A percentile compares a stretch with the other conserved stretches of the same genome.
Evolutionary conservation across 1,284 basidiomycete genomes (phyloP).

Genomic region (Cryptococcus floricola): DNA sequence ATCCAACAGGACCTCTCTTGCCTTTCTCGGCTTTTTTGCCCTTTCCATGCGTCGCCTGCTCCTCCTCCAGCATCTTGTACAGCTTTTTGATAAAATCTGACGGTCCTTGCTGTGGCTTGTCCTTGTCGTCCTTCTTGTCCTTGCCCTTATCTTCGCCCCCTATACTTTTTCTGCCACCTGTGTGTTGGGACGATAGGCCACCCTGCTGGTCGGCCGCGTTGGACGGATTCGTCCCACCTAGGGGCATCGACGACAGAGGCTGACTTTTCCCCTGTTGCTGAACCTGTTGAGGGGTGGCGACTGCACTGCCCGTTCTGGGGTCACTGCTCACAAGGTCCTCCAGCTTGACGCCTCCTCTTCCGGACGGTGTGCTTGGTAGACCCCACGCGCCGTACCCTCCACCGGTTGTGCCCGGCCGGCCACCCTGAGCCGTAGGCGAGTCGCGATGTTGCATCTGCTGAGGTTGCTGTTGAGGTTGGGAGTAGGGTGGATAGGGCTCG

Average conservation of each 20-base stretch:
- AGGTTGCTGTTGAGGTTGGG: constrained; percentile 10
- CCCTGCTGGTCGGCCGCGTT: neutral
- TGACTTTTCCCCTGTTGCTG: neutral
- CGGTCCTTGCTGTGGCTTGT: constrained; percentile 30
- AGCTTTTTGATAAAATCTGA: constrained; percentile 92
- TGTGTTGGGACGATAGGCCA: neutral
- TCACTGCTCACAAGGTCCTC: constrained; percentile 20
- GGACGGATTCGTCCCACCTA: neutral
- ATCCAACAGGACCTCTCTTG: constrained; percentile 57
- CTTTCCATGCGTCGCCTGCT: constrained; percentile 35
- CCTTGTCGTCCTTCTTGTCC: constrained; percentile 5
- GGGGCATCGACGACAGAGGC: constrained; percentile 3
- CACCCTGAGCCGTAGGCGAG: constrained; percentile 4
- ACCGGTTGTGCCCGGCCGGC: constrained; percentile 9
- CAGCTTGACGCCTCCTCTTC: constrained; percentile 17
- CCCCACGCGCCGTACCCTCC: neutral
- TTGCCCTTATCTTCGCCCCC: neutral
- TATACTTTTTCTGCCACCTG: no score
- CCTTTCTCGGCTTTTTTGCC: constrained; percentile 28
- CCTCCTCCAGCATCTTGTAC: constrained; percentile 63
- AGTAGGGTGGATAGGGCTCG: constrained; percentile 12
- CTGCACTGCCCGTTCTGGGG: neutral
- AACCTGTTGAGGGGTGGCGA: no score
- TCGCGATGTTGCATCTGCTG: neutral
- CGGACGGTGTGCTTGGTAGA: neutral